Conservation (phyloP, 1,284 basidiomycete genomes). For the Irpex sp. region DNA sequence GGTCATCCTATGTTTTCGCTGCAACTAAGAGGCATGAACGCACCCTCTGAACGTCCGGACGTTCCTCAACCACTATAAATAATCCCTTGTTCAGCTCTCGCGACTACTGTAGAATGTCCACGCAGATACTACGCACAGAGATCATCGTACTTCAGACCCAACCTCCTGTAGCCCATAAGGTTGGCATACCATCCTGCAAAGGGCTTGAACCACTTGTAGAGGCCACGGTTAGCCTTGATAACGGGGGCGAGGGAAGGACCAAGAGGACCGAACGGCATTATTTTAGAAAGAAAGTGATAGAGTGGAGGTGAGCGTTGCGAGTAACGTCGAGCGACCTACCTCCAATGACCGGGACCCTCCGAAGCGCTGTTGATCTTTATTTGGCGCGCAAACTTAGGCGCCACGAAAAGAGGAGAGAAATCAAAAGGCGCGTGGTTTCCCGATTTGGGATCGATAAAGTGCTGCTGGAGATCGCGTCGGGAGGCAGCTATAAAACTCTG, state of each 20-base stretch:
- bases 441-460: slow-evolving; percentile 28
- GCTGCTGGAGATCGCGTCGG: slow-evolving; percentile 13
- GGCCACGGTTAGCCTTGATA: slow-evolving; percentile 66
- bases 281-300: slow-evolving; percentile 13
- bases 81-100: slow-evolving; percentile 10
- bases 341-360: slow-evolving; percentile 21
- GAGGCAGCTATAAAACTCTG: slow-evolving; percentile 29
- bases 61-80: slow-evolving; percentile 80
- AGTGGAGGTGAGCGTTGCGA: slow-evolving; percentile 9
- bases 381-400: slow-evolving; percentile 21
- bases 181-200: slow-evolving; percentile 85
- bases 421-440: slow-evolving; percentile 10
- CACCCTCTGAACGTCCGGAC: slow-evolving; percentile 83
- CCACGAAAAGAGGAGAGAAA: not conserved
- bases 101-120: not conserved
- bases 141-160: slow-evolving; percentile 95
- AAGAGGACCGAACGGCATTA: slow-evolving; percentile 60
- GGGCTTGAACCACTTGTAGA: slow-evolving; percentile 71
- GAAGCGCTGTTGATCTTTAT: slow-evolving; percentile 31
- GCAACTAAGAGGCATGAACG: not conserved
- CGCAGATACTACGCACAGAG: slow-evolving; percentile 54
- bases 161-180: slow-evolving; percentile 80
- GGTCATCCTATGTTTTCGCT: not conserved
- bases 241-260: slow-evolving; percentile 78
- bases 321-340: slow-evolving; percentile 2